Conservation (phyloP, 441 rosid species). For the Populus hybrid region DNA sequence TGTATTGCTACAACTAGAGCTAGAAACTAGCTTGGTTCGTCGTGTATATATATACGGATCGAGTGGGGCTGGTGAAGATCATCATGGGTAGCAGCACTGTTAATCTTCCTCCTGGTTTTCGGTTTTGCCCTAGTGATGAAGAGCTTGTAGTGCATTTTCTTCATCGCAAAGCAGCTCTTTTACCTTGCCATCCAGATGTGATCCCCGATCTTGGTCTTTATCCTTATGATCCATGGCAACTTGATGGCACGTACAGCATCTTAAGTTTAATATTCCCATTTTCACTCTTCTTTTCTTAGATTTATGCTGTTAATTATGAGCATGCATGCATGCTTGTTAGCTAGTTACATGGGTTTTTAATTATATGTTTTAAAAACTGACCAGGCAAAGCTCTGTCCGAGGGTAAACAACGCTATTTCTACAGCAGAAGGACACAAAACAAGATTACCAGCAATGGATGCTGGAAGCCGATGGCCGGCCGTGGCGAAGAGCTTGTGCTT, state of each 20-base stretch:
- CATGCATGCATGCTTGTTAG: not conserved
- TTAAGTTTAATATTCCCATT: not conserved
- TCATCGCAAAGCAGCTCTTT: constrained; percentile 70
- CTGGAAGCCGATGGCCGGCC: constrained; percentile 53
- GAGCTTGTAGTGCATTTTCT: constrained; percentile 93
- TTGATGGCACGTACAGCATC: constrained; percentile 45
- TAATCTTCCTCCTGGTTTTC: constrained; percentile 85
- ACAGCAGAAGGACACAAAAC: constrained; percentile 56
- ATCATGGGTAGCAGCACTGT: constrained; percentile 18
- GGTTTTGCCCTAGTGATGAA: constrained; percentile 80
- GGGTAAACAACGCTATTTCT: constrained; percentile 82
- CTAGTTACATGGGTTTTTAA: not conserved
- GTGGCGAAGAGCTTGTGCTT: constrained; percentile 57
- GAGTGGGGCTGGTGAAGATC: not conserved
- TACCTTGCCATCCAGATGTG: constrained; percentile 85
- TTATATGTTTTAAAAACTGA: not conserved
- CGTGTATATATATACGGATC: not conserved
- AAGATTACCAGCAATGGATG: constrained; percentile 62
- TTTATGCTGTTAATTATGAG: not conserved
- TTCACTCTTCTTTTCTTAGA: not conserved
- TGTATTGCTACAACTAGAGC: not conserved
- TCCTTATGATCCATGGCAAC: constrained; percentile 87
- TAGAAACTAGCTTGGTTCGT: not conserved
- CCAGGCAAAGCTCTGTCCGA: constrained; percentile 76
- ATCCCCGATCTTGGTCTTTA: constrained; percentile 87